These are phyloP conservation scores for Solanum medicagineum DNA, from an alignment of 257 asterid genomes.

Conservation along the genomic window DNA sequence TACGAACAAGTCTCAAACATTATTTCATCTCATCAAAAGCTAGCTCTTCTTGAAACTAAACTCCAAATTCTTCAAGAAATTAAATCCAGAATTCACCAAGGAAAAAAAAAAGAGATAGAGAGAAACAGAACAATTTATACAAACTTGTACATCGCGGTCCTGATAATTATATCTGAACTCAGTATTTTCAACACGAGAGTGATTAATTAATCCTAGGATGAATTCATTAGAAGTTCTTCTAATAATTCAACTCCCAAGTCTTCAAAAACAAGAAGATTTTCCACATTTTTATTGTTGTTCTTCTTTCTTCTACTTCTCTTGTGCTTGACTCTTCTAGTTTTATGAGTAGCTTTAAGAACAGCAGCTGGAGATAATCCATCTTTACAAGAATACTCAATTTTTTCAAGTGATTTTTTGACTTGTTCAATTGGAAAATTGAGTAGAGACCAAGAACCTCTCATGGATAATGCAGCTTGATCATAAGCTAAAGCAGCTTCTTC, in stretches of 20 bases:
- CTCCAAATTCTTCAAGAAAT: background rate
- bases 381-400: background rate
- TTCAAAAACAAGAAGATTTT: conserved; percentile 13
- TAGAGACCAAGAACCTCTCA: conserved; percentile 12
- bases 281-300: background rate
- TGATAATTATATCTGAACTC: background rate
- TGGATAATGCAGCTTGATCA: conserved; percentile 27
- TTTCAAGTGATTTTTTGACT: conserved; percentile 13
- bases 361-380: conserved; percentile 24
- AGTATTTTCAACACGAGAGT: background rate
- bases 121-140: background rate
- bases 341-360: conserved; percentile 19
- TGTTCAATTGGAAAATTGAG: conserved; percentile 17
- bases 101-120: too few species aligned
- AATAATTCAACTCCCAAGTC: conserved; percentile 30
- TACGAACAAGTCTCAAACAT: background rate
- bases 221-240: conserved; percentile 7
- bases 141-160: background rate
- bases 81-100: background rate
- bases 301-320: background rate
- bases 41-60: background rate
- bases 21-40: background rate
- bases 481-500: conserved; percentile 34
- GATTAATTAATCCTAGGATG: background rate
- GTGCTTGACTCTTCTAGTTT: conserved; percentile 4